These are phyloP conservation scores for Zanthoxylum bungeanum DNA, from an alignment of 345 rosid species.

Conservation along the genomic window DNA sequence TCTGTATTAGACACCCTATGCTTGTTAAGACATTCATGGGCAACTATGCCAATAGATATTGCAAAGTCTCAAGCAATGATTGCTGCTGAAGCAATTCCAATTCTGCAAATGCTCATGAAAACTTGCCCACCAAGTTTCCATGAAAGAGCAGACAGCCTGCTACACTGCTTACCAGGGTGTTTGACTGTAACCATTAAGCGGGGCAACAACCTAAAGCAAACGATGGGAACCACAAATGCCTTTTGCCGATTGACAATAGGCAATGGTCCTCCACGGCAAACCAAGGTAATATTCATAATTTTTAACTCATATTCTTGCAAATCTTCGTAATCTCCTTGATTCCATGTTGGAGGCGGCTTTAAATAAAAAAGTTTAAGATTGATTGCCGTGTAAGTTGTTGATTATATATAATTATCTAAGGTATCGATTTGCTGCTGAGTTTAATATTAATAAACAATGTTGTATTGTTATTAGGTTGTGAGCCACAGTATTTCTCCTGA, in stretches of 20 bases:
- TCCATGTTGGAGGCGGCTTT: background rate
- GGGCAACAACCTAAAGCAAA: slow-evolving; percentile 79
- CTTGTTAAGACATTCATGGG: slow-evolving; percentile 81
- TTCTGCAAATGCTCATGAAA: slow-evolving; percentile 78
- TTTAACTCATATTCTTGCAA: background rate
- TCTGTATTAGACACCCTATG: slow-evolving; percentile 73
- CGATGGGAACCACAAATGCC: slow-evolving; percentile 76
- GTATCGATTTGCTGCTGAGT: background rate
- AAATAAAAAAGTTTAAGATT: background rate
- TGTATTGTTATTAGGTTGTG: slow-evolving; percentile 48
- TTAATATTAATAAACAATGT: slow-evolving; percentile 1
- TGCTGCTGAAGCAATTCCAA: slow-evolving; percentile 82
- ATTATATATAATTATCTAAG: background rate
- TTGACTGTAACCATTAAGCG: slow-evolving; percentile 75
- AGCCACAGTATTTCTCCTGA: slow-evolving; percentile 67
- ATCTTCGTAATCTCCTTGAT: background rate
- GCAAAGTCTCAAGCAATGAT: slow-evolving; percentile 81
- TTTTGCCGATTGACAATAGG: slow-evolving; percentile 84
- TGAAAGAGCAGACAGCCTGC: slow-evolving; percentile 73
- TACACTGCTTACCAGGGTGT: slow-evolving; percentile 93
- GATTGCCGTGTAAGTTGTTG: background rate
- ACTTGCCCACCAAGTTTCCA: slow-evolving; percentile 82
- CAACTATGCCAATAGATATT: slow-evolving; percentile 65
- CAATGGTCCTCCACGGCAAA: slow-evolving; percentile 78
- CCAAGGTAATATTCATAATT: slow-evolving; percentile 50